Conservation (phyloP, 2,329 filamentous ascomycete genomes). For the Fusarium sp. region DNA sequence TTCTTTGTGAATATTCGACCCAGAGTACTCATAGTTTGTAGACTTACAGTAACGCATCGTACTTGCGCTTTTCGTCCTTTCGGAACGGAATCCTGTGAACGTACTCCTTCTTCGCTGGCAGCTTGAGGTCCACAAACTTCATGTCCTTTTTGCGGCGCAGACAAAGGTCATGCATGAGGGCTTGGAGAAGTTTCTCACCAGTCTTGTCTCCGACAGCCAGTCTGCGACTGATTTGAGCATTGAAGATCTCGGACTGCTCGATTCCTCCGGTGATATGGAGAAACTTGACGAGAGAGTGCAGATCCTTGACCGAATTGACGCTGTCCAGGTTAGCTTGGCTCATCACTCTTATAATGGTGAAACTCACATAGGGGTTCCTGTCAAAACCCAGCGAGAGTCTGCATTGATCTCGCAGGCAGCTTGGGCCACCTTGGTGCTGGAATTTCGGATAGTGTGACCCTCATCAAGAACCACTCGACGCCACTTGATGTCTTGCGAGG, state of each 20-base stretch:
- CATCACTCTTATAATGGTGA: too few species aligned
- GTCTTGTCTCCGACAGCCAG: conserved; percentile 68
- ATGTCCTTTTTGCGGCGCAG: conserved; percentile 88
- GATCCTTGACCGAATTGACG: conserved; percentile 83
- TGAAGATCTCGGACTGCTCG: conserved; percentile 79
- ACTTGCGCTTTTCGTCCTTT: conserved; percentile 79
- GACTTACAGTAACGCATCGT: conserved; percentile 76
- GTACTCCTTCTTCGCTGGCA: conserved; percentile 82
- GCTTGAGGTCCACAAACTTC: conserved; percentile 83
- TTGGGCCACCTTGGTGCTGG: conserved; percentile 76
- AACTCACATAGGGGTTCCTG: conserved; percentile 81
- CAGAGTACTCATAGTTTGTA: fast-evolving
- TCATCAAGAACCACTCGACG: conserved; percentile 85
- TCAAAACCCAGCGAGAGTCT: conserved; percentile 81
- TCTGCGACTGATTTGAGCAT: conserved; percentile 70
- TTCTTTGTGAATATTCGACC: not conserved
- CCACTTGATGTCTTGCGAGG: conserved; percentile 69
- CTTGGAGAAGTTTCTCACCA: conserved; percentile 75
- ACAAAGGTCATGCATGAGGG: conserved; percentile 83
- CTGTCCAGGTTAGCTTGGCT: conserved; percentile 53
- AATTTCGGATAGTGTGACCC: conserved; percentile 85
- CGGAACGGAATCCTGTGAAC: conserved; percentile 81
- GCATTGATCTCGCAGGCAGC: conserved; percentile 76
- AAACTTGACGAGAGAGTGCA: conserved; percentile 84
- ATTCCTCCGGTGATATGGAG: conserved; percentile 81